Evolutionary conservation across 345 rosid genomes (phyloP).

Genomic region (Brassica juncea): DNA sequence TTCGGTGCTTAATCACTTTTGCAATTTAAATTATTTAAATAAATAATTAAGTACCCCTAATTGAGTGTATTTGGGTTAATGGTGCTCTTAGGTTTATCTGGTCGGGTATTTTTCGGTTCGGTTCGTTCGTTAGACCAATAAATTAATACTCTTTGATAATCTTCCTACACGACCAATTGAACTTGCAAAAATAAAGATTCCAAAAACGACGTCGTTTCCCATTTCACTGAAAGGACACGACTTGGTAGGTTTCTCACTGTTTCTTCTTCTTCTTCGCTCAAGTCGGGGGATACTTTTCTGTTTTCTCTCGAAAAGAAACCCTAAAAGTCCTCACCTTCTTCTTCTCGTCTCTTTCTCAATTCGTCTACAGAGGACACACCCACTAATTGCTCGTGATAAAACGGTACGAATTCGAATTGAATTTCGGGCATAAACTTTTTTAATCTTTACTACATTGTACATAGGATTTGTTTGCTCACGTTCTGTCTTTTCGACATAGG

Average conservation of each 20-base stretch:
- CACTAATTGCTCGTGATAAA: not conserved
- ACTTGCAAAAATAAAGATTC: too few species aligned
- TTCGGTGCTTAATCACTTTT: too few species aligned
- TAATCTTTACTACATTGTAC: too few species aligned
- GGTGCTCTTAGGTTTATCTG: too few species aligned
- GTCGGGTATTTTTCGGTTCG: too few species aligned
- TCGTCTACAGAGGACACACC: not conserved
- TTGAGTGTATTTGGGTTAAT: too few species aligned
- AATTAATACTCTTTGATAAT: too few species aligned
- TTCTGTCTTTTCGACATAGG: constrained; percentile 1
- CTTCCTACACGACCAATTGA: too few species aligned
- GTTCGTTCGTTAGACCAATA: too few species aligned
- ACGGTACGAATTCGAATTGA: not conserved
- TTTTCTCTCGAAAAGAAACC: not conserved
- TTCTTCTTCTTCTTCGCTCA: not conserved
- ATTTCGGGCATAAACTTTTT: not conserved
- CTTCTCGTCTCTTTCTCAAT: not conserved
- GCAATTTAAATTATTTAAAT: too few species aligned
- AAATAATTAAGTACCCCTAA: too few species aligned
- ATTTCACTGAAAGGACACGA: not conserved
- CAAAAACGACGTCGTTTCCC: not conserved
- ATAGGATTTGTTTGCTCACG: not conserved
- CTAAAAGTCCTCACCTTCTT: not conserved
- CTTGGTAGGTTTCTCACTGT: not conserved
- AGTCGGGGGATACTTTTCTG: not conserved